Conservation (phyloP, 2,329 filamentous ascomycete genomes). For the Aureobasidium zeae region DNA sequence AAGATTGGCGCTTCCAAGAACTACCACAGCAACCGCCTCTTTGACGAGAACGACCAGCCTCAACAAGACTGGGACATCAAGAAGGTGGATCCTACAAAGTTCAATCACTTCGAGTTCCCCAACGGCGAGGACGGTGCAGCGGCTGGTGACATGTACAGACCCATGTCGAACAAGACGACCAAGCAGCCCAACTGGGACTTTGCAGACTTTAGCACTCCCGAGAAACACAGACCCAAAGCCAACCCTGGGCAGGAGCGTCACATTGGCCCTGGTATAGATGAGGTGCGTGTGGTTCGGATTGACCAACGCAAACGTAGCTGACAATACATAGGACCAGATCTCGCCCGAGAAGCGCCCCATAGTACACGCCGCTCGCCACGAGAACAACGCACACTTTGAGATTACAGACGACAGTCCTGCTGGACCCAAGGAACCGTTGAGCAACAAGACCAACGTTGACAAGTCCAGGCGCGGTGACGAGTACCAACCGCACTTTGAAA, state of each 20-base stretch:
- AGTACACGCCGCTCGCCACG: conserved; percentile 61
- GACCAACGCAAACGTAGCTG: conserved; percentile 15
- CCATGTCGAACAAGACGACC: conserved; percentile 22
- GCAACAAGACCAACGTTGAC: conserved; percentile 36
- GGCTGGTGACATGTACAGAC: conserved; percentile 26
- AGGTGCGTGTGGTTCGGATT: conserved; percentile 29
- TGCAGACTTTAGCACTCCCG: conserved; percentile 75
- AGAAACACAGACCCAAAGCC: conserved; percentile 58
- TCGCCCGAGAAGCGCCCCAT: conserved; percentile 52
- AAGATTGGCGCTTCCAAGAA: conserved; percentile 44
- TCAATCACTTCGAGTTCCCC: conserved; percentile 74
- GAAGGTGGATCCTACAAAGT: conserved; percentile 69
- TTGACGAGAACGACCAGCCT: conserved; percentile 43
- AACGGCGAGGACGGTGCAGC: conserved; percentile 46
- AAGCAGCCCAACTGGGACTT: conserved; percentile 75
- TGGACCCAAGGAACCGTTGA: conserved; percentile 30
- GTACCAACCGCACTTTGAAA: conserved; percentile 68
- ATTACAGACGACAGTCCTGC: conserved; percentile 63
- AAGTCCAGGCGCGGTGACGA: conserved; percentile 64
- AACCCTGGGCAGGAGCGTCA: conserved; percentile 64
- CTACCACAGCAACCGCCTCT: conserved; percentile 46
- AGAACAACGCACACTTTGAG: conserved; percentile 76
- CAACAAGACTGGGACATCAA: conserved; percentile 35
- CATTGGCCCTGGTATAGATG: conserved; percentile 65
- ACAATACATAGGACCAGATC: conserved; percentile 41